Evolutionary conservation across 148 eudicot species (phyloP).

Genomic region (Diospyros lotus): DNA sequence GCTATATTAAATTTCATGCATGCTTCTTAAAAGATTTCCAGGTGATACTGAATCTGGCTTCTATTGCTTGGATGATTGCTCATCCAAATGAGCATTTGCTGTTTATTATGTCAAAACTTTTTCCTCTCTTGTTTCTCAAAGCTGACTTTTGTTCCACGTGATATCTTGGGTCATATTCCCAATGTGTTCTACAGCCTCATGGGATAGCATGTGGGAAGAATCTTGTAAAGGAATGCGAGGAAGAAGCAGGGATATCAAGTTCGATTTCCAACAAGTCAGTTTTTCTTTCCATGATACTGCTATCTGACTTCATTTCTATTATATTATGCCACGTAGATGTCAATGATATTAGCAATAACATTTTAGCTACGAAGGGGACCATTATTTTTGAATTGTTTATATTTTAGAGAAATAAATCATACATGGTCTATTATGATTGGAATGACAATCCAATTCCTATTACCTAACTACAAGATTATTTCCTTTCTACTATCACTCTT

Average conservation of each 20-base stretch:
- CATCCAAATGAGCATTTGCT: background rate
- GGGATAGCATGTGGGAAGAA: slow-evolving; percentile 78
- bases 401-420: too few relatives aligned
- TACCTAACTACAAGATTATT: too few relatives aligned
- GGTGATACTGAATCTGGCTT: background rate
- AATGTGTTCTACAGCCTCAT: slow-evolving; percentile 55
- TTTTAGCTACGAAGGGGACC: too few relatives aligned
- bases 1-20: background rate
- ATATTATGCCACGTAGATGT: too few relatives aligned
- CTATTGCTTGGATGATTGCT: background rate
- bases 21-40: background rate
- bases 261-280: slow-evolving; percentile 58
- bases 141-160: background rate
- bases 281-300: background rate
- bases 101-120: background rate
- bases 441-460: too few relatives aligned
- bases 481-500: background rate
- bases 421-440: too few relatives aligned
- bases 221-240: slow-evolving; percentile 90
- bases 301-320: too few relatives aligned
- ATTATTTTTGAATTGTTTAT: too few relatives aligned
- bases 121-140: background rate
- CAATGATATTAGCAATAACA: too few relatives aligned
- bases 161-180: slow-evolving; percentile 12
- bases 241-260: slow-evolving; percentile 82